Evolutionary conservation across 2,329 filamentous ascomycete genomes (phyloP).

Genomic region (Lecanicillium sp.): DNA sequence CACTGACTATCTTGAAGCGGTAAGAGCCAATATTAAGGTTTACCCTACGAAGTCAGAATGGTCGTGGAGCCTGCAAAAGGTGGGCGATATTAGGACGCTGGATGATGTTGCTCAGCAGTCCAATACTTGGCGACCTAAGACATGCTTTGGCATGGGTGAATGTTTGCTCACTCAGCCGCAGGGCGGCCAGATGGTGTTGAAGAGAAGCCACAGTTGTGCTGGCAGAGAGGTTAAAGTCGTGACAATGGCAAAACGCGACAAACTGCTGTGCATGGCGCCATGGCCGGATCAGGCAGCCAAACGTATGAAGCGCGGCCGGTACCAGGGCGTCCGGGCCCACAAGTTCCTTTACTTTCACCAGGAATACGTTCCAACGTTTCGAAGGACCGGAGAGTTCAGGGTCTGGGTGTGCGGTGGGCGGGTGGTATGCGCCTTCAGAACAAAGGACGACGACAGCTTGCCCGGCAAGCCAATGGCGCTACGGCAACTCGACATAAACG

Average conservation of each 20-base stretch:
- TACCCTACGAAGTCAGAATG: too few species aligned
- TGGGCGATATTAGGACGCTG: too few species aligned
- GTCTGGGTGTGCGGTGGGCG: not conserved
- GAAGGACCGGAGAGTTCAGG: slow-evolving; percentile 2
- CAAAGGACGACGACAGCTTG: slow-evolving; percentile 2
- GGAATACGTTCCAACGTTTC: slow-evolving; percentile 1
- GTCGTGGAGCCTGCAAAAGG: too few species aligned
- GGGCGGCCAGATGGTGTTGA: too few species aligned
- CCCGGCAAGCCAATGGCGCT: slow-evolving; percentile 1
- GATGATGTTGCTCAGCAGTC: too few species aligned
- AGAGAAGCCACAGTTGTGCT: too few species aligned
- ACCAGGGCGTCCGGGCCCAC: not conserved
- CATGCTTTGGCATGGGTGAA: too few species aligned
- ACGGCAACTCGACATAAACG: slow-evolving; percentile 1
- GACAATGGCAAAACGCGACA: not conserved
- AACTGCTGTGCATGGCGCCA: not conserved
- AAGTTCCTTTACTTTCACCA: not conserved
- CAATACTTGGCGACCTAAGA: too few species aligned
- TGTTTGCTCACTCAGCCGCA: too few species aligned
- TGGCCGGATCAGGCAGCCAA: not conserved
- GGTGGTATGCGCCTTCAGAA: slow-evolving; percentile 3
- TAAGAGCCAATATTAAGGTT: too few species aligned
- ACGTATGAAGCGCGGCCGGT: not conserved
- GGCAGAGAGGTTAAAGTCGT: not conserved
- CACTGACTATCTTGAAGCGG: too few species aligned